phyloP scores from a whole-genome alignment of 176 grass and related monocot species.

The Oryza australiensis region DNA sequence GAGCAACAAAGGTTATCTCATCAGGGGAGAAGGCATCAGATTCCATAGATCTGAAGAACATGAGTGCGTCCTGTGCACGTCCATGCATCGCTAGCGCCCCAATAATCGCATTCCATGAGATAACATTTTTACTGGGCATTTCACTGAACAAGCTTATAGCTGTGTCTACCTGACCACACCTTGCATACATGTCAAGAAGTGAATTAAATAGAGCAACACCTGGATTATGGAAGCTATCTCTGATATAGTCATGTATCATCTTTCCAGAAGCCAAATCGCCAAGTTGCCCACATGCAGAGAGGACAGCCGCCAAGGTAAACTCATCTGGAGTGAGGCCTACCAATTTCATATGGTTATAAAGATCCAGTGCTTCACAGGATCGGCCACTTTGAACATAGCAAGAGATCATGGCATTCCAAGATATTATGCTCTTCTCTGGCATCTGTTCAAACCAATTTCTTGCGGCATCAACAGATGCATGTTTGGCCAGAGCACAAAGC shows the following conservation, averaged over 20 bases:
- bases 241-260: conserved; percentile 29
- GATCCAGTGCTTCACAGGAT: conserved; percentile 38
- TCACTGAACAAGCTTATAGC: conserved; percentile 40
- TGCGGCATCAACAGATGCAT: conserved; percentile 34
- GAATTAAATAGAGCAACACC: conserved; percentile 40
- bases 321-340: conserved; percentile 42
- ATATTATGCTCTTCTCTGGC: conserved; percentile 41
- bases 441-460: conserved; percentile 48
- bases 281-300: conserved; percentile 43
- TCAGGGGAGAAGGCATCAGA: conserved; percentile 34
- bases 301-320: conserved; percentile 38
- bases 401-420: conserved; percentile 61
- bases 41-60: conserved; percentile 51
- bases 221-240: background rate
- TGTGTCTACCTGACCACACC: conserved; percentile 48
- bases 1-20: conserved; percentile 50
- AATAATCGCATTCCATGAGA: conserved; percentile 63
- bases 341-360: conserved; percentile 41
- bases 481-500: conserved; percentile 40
- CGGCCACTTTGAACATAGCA: conserved; percentile 40
- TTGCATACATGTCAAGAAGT: conserved; percentile 58
- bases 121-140: conserved; percentile 33
- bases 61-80: conserved; percentile 30
- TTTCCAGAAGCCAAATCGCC: conserved; percentile 41
- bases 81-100: conserved; percentile 53